Conservation (phyloP, 768 basidiomycete genomes). For the Lactarius sanguifluus region DNA sequence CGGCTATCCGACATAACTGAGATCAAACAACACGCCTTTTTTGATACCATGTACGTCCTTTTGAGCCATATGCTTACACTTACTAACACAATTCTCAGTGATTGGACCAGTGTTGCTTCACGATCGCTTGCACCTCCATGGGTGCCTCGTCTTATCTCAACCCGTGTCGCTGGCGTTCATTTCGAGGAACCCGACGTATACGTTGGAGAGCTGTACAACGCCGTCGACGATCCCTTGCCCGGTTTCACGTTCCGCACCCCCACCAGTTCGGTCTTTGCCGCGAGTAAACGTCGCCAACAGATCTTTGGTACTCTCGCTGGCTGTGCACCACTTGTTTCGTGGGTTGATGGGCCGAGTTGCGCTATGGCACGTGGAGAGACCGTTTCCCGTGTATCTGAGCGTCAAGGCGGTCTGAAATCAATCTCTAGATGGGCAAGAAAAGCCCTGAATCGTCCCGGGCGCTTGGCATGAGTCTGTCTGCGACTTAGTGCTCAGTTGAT, state of each 20-base stretch:
- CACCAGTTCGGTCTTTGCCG: slow-evolving; percentile 1
- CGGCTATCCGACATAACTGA: slow-evolving; percentile 11
- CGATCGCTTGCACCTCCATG: slow-evolving; percentile 21
- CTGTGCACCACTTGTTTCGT: slow-evolving; percentile 10
- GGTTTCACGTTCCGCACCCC: slow-evolving; percentile 8
- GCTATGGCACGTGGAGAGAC: background rate
- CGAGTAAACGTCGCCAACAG: slow-evolving; percentile 17
- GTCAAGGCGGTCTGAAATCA: slow-evolving; percentile 3
- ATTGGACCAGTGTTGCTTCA: slow-evolving; percentile 17
- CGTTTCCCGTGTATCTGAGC: background rate
- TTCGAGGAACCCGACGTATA: slow-evolving; percentile 3
- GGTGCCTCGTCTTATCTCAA: slow-evolving; percentile 16
- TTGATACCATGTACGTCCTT: slow-evolving; percentile 3
- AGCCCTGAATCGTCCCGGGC: slow-evolving; percentile 6
- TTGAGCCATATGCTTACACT: background rate
- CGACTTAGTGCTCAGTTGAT: background rate
- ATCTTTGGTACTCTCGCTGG: slow-evolving; percentile 6
- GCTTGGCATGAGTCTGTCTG: background rate
- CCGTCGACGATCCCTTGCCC: slow-evolving; percentile 11
- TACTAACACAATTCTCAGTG: slow-evolving; percentile 2
- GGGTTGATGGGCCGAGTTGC: slow-evolving; percentile 5
- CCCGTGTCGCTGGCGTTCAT: background rate
- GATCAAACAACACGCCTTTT: slow-evolving; percentile 18
- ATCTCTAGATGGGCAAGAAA: slow-evolving; percentile 17
- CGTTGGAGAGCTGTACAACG: slow-evolving; percentile 7